Percentiles rank a stretch among this genome's conserved stretches.
phyloP scores from a whole-genome alignment of 2,329 filamentous ascomycete species.

The Colletotrichum nymphaeae region DNA sequence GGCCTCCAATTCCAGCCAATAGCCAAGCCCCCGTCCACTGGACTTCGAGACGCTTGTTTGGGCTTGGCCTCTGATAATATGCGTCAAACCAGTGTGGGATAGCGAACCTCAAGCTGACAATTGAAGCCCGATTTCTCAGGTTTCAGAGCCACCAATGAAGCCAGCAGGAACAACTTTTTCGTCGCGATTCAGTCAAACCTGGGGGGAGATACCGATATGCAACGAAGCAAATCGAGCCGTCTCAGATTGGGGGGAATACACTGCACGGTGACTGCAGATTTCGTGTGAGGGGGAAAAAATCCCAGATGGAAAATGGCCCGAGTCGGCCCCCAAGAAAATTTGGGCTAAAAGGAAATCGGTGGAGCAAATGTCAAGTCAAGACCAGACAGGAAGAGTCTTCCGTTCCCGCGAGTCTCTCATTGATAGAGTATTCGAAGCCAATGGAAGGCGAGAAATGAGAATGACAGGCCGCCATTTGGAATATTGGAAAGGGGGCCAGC shows the following conservation, averaged over 20 bases:
- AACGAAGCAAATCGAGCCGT: conserved; percentile 12
- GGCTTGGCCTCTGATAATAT: conserved; percentile 1
- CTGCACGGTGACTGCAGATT: background rate
- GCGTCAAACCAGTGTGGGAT: background rate
- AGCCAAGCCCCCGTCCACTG: conserved; percentile 9
- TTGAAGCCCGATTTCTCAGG: conserved; percentile 9
- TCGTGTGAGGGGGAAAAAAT: background rate
- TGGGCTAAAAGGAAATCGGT: conserved; percentile 19
- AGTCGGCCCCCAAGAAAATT: conserved; percentile 23
- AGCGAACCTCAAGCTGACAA: background rate
- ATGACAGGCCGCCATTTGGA: conserved; percentile 28
- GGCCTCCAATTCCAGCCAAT: conserved; percentile 10
- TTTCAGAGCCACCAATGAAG: conserved; percentile 3
- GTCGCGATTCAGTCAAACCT: conserved; percentile 17
- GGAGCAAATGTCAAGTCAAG: conserved; percentile 20
- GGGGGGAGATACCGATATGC: conserved; percentile 5
- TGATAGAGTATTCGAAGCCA: conserved; percentile 15
- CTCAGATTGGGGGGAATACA: conserved; percentile 6
- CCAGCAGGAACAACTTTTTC: background rate
- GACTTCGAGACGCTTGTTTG: conserved; percentile 22
- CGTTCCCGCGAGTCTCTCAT: conserved; percentile 19
- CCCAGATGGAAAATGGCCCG: conserved; percentile 24
- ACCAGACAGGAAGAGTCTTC: conserved; percentile 31
- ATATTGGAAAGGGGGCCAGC: conserved; percentile 19
- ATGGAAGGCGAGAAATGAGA: conserved; percentile 16